Evolutionary conservation across 345 rosid genomes (phyloP).

Genomic region (Linum lewisii): DNA sequence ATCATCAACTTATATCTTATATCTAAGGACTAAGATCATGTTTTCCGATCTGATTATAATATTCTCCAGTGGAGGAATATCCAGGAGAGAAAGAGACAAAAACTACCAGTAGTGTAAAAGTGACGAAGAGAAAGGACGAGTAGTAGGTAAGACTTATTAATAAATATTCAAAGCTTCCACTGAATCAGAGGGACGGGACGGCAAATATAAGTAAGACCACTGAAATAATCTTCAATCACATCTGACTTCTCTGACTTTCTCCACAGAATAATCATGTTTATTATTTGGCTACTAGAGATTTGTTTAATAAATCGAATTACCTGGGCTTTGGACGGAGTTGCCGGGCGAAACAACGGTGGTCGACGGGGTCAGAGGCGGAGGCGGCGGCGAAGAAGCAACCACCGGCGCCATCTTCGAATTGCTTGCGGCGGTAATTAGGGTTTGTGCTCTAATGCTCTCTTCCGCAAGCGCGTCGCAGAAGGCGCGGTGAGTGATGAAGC

Average conservation of each 20-base stretch:
- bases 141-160: not conserved
- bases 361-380: conserved; percentile 57
- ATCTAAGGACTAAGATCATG: too few species aligned
- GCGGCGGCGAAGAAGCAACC: conserved; percentile 44
- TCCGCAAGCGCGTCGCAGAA: conserved; percentile 73
- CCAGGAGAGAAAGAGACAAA: too few species aligned
- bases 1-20: too few species aligned
- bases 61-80: too few species aligned
- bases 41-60: too few species aligned
- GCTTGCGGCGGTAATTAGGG: conserved; percentile 12
- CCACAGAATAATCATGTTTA: too few species aligned
- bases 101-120: not conserved
- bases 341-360: conserved; percentile 55
- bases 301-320: conserved; percentile 16
- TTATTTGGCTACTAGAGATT: too few species aligned
- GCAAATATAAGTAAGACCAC: too few species aligned
- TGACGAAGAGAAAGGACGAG: not conserved
- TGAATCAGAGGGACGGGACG: not conserved
- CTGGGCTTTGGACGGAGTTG: conserved; percentile 59
- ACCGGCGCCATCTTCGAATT: conserved; percentile 9
- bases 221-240: too few species aligned
- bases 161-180: not conserved
- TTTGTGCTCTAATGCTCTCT: conserved; percentile 42
- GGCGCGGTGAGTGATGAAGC: conserved; percentile 66
- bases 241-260: too few species aligned